Conservation (phyloP, 2,329 filamentous ascomycete genomes). For the Hawksworthiomyces lignivorus region DNA sequence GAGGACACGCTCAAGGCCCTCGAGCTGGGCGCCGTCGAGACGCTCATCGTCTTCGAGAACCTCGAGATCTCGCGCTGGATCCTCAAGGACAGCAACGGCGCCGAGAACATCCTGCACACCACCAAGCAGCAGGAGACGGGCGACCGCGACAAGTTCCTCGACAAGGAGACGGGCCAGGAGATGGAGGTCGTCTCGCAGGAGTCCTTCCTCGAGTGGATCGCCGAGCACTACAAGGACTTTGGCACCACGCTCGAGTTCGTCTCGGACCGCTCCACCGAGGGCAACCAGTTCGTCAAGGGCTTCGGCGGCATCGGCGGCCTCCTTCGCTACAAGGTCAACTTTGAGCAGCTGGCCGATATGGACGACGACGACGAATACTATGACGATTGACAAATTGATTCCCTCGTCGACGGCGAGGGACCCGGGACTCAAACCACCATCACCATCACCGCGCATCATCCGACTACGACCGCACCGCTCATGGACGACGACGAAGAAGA, state of each 20-base stretch:
- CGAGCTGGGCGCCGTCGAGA: slow-evolving; percentile 91
- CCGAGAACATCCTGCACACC: slow-evolving; percentile 72
- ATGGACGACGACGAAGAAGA: too few species aligned
- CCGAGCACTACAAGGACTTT: slow-evolving; percentile 97
- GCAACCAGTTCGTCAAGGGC: slow-evolving; percentile 99
- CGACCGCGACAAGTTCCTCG: slow-evolving; percentile 80
- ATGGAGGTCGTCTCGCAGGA: slow-evolving; percentile 88
- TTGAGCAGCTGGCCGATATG: slow-evolving; percentile 92
- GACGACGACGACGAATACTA: slow-evolving; percentile 95
- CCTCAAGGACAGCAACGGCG: slow-evolving; percentile 69
- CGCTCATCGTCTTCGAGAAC: slow-evolving; percentile 93
- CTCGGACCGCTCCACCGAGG: slow-evolving; percentile 92
- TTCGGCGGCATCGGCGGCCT: slow-evolving; percentile 98
- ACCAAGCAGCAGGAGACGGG: slow-evolving; percentile 73
- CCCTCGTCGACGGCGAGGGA: slow-evolving; percentile 86
- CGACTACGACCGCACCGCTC: slow-evolving; percentile 20
- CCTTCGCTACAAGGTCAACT: slow-evolving; percentile 99
- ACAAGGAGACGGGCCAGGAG: slow-evolving; percentile 91
- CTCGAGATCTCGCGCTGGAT: slow-evolving; percentile 89
- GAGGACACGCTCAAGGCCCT: slow-evolving; percentile 96
- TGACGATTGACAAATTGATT: slow-evolving; percentile 81
- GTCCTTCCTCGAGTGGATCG: slow-evolving; percentile 98
- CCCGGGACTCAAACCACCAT: slow-evolving; percentile 48
- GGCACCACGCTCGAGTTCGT: slow-evolving; percentile 95
- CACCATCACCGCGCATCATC: not conserved